Base-by-base conservation (phyloP, 306 rosid genomes). In the Canavalia gladiata region DNA sequence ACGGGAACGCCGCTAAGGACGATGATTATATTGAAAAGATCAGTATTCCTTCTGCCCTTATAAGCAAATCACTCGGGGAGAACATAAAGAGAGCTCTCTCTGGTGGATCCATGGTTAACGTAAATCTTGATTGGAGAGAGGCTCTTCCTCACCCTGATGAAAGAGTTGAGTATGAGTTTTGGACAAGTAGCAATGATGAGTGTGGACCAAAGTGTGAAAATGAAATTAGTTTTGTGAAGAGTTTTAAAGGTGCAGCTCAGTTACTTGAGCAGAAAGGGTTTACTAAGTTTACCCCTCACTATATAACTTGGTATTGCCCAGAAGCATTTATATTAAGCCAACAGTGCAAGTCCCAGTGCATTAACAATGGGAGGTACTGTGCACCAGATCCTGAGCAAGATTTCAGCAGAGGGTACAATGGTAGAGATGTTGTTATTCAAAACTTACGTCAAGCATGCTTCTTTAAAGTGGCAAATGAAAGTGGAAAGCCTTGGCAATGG, bases 131-230 rank as follows among this genome's bases (percentile, higher is more conserved):
- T 84, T 95, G 99, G 99, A 88, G 93, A 64, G 99, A 95, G 86
- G 91, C 99, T n/a, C 95, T 95, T 86, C 99, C 99, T 33, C 99
- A 95, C 84, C 99, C 99, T 34, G 99, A 95, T 67, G 98, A 95
- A 57, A 93, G 99, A 62, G 99, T 95, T 58, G 97, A 93, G 89
- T 95, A 93, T 82, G 99, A 95, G 83, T 86, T 91, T 39, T 95
- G 99, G 99, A 93, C 99, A 28, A 95, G 90, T 82, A 95, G 99
- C 83, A 95, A 95, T 75, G 99, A 93, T 71, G 99, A 93, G 84
- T 95, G 99, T 81, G 99, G 99, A 12, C 89, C 94, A 47, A 93
- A 95, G 87, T 95, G 99, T 82, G 93, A 93, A 41, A 85, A 75
- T 83, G 93, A 90, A 88, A 88, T 93, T 62, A 89, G 87, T 39